Evolutionary conservation across 2,329 filamentous ascomycete species (phyloP), one percentile per base, ranked within the genome.

Genomic region (Penicillium sp.): DNA sequence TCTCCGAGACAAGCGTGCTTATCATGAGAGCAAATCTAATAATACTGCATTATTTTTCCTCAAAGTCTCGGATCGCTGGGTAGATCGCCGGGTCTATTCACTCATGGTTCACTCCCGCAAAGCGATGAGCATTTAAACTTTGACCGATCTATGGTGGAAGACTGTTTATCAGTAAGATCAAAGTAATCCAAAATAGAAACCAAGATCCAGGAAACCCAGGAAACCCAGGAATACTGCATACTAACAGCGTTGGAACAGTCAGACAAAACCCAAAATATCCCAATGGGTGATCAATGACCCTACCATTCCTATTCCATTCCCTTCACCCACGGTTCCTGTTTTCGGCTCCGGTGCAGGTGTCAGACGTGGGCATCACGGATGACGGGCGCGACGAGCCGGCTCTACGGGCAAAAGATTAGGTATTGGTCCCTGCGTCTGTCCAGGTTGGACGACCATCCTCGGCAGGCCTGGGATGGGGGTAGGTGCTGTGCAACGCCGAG

Each of bases 361-460:
- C 4, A 35, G 51, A 28, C 33, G 12, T 38, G 22, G 17, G 51
- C 40, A 13, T 54, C 33, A 53, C 42, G 26, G 45, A 30, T 49
- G 45, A 49, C 53, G 53, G 40, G 17, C 15, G 10, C 17, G 15
- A 30, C 10, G 30, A 47, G 38, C 38, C 35, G 26, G 30, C 28
- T 35, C 38, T 56, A 51, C 24, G 33, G 56, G 50, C 15, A 53
- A 55, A 50, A 58, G 53, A 70, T 68, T 67, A 70, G 61, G 65
- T 60, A 66, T 68, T 71, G 69, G 73, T 68, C 70, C 68, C 68
- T 73, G 70, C 69, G 61, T 68, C 53, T 19, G 51, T 54, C 53
- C 33, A 65, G 51, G 70, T 72, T 45, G 55, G 59, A 71, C 70
- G 28, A 56, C 56, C 65, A 72, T 72, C 66, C 67, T 71, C 72